Evolutionary conservation across 345 rosid species (phyloP), one percentile per base, ranked within the genome.

Genomic region (Citrus cavaleriei): DNA sequence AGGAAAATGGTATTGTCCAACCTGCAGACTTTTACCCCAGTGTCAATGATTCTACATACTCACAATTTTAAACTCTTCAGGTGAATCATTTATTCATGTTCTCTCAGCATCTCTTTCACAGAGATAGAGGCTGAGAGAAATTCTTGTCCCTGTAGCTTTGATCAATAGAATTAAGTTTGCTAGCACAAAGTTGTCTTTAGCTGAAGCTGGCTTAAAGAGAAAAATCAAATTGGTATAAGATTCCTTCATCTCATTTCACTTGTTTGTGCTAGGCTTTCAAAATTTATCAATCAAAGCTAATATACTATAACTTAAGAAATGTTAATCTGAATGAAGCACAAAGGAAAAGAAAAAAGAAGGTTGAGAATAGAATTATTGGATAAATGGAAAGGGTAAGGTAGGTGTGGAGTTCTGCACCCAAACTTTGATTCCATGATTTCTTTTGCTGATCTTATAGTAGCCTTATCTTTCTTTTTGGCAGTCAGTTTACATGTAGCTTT

Each of bases 1-100:
- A 88, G 99, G 98, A 65, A 96, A 96, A 81, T 96, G 99, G 99
- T 96, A 90, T 77, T 96, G 99, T 84, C 98, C 98, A 38, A 94
- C 99, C 65, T 96, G 99, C 87, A 92, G 87, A 78, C 25, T 79
- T 69, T 89, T 85, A 22, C 92, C 94, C 5, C 92, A 87, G n/a
- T 83, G 85, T 73, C 91, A 87, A 74, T 88, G 82, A 79, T 71
- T 59, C 19, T 58, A 65, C 68, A 13, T 25, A 64, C 72, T 54
- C 70, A 16, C 10, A 19, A 73, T 34, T 42, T 46, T 18, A 7
- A 40, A 25, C 18, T 46, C 67, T 51, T 72, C 9, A 49, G 19
- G 74, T 34, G 66, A 76, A 40, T 64, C 38, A 51, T 76, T 76
- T 35, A 24, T 76, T 34, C 32, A 13, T 65, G 49, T 66, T 66